Evolutionary conservation across 75 land plant species (phyloP).

Genomic region (Selaginella moellendorffii): DNA sequence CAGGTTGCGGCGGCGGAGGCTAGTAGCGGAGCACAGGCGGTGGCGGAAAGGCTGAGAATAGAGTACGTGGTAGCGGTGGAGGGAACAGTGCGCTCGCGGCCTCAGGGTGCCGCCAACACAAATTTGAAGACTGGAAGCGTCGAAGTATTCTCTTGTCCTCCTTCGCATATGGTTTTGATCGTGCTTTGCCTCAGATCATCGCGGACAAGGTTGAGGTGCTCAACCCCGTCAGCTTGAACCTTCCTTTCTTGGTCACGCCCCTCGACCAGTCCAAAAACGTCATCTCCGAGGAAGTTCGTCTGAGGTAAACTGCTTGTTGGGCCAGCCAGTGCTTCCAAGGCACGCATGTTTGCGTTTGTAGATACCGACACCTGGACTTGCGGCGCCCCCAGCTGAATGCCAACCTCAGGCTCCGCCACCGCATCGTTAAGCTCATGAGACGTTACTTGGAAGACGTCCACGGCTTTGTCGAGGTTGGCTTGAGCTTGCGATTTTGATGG

Average conservation of each 20-base stretch:
- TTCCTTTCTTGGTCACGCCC: conserved; percentile 85
- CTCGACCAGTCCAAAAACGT: conserved; percentile 53
- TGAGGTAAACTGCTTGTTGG: conserved; percentile 37
- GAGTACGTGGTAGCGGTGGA: conserved; percentile 85
- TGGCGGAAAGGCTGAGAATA: conserved; percentile 46
- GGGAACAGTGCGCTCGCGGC: conserved; percentile 62
- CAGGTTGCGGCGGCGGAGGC: conserved; percentile 69
- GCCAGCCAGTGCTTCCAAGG: conserved; percentile 9
- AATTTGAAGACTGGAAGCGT: conserved; percentile 78
- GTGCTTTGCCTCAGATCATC: conserved; percentile 37
- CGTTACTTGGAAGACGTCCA: conserved; percentile 69
- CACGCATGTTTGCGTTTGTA: conserved; percentile 36
- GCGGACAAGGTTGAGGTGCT: conserved; percentile 59
- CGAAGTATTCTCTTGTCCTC: conserved; percentile 39
- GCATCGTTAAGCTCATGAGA: conserved; percentile 61
- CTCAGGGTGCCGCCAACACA: conserved; percentile 53
- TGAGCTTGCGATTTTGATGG: too few species aligned
- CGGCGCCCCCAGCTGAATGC: conserved; percentile 71
- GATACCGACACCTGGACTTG: conserved; percentile 85
- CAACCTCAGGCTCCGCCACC: conserved; percentile 64
- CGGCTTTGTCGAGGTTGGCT: conserved; percentile 77
- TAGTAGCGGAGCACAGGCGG: conserved; percentile 50
- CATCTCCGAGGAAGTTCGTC: conserved; percentile 72
- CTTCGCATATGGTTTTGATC: neutral
- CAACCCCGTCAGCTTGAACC: conserved; percentile 46